Base-by-base conservation (phyloP, 495 filamentous ascomycete genomes). In the Penicillium coprophilum region DNA sequence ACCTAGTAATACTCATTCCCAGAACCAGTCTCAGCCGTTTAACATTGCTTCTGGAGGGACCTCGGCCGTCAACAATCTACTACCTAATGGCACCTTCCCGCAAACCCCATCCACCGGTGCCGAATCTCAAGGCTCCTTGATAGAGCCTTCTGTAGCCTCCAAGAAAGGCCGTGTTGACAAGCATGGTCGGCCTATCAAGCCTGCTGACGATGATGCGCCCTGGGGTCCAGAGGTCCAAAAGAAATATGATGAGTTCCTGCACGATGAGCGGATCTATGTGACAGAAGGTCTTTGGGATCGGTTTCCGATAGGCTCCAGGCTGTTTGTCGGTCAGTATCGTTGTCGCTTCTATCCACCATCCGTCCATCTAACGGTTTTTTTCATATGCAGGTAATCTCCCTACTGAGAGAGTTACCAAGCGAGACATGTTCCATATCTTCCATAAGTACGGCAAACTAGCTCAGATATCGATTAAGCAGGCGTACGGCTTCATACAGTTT, bases 401-500 rank as follows among this genome's bases (percentile, higher is more conserved):
- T 24, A 92, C 88, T 23, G 94, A 98, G 65, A 84, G 90, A 67
- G 91, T 96, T 11, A 92, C 92, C 0, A 97, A 98, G 70, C 84
- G 89, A 56, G 93, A 97, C 68, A 81, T 97, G 36, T 97, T 96
- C 65, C 87, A 93, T 57, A 79, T 90, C 15, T 98, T 98, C 64
- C 85, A 88, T 66, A 81, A 82, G 41, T 92, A 92, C 70, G 94
- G 94, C 32, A 87, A 86, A 53, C 75, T 98, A 34, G 93, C 93
- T 3, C 94, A 98, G 68, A 91, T 98, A 38, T 96, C 92, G 2
- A 90, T 98, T 65, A 97, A 97, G 66, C 90, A 92, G 69, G 92
- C 92, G 2, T 98, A 96, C 73, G 94, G 94, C 4, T 98, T 98
- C 64, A 91, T 97, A 39, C 94, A 98, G 67, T 98, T 93, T 58